phyloP scores from a whole-genome alignment of 2,329 filamentous ascomycete species.

The Colletotrichum tropicicola region DNA sequence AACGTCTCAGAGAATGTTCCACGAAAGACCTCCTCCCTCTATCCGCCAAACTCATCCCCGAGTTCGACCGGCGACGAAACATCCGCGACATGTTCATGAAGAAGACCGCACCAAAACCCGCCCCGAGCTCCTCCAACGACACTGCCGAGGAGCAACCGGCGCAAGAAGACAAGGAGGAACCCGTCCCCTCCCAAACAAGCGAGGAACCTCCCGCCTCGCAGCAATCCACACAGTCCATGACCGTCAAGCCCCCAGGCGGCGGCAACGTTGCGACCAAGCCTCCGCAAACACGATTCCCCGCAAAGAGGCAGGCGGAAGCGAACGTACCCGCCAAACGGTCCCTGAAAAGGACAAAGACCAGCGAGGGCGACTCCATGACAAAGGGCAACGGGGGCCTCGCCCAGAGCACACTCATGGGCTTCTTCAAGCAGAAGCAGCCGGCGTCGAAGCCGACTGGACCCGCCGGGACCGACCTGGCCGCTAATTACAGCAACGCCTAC shows the following conservation, averaged over 20 bases:
- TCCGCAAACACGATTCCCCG: constrained; percentile 15
- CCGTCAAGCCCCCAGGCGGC: constrained; percentile 6
- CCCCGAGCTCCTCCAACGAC: constrained; percentile 16
- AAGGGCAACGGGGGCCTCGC: constrained; percentile 42
- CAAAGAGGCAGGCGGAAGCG: constrained; percentile 31
- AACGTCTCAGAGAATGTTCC: constrained; percentile 72
- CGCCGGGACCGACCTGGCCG: not conserved
- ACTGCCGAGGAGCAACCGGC: not conserved
- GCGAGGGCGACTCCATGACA: constrained; percentile 29
- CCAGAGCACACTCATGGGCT: constrained; percentile 75
- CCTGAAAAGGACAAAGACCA: constrained; percentile 46
- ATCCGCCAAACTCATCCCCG: constrained; percentile 85
- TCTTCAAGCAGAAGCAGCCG: constrained; percentile 74
- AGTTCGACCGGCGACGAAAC: constrained; percentile 84
- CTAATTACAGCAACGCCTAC: not conserved
- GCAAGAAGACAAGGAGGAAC: not conserved
- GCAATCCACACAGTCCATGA: not conserved
- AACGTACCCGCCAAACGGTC: constrained; percentile 35
- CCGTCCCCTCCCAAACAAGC: not conserved
- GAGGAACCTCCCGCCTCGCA: constrained; percentile 1
- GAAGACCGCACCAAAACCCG: constrained; percentile 48
- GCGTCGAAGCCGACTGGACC: too few relatives aligned
- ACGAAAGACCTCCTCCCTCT: constrained; percentile 73
- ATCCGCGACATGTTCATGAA: constrained; percentile 94
- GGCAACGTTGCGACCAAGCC: constrained; percentile 51